A percentile compares a stretch with the other conserved stretches of the same genome.
phyloP scores from a whole-genome alignment of 129 eudicot species.

The Lactuca saligna region DNA sequence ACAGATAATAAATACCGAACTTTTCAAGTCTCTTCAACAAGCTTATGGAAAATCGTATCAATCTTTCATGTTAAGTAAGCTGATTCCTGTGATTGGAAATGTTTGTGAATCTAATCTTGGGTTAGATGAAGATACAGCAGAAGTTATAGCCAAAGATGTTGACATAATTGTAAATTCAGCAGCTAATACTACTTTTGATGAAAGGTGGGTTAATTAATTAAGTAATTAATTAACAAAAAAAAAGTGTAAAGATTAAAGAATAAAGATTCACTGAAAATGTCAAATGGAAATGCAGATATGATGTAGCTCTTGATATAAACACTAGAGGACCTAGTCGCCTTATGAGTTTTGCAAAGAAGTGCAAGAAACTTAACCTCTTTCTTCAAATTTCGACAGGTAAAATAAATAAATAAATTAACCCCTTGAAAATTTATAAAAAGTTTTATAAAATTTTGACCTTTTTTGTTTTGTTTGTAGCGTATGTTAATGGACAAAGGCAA shows the following conservation, averaged over 20 bases:
- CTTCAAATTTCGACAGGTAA: conserved; percentile 90
- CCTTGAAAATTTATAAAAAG: not conserved
- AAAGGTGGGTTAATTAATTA: conserved; percentile 67
- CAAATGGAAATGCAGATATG: conserved; percentile 52
- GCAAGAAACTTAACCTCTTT: conserved; percentile 81
- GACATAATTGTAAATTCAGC: conserved; percentile 91
- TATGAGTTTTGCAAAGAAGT: conserved; percentile 74
- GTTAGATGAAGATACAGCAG: conserved; percentile 50
- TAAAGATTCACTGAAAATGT: not conserved
- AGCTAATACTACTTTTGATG: conserved; percentile 94
- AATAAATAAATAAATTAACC: not conserved
- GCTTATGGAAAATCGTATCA: conserved; percentile 78
- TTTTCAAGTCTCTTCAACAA: conserved; percentile 79
- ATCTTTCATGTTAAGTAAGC: conserved; percentile 84
- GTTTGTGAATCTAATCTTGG: conserved; percentile 86
- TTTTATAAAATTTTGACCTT: conserved; percentile 9
- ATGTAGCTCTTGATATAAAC: conserved; percentile 84
- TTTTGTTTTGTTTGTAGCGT: conserved; percentile 55
- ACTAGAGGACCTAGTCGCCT: conserved; percentile 91
- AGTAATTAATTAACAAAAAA: not conserved
- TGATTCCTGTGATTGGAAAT: conserved; percentile 87
- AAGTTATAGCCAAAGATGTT: conserved; percentile 63
- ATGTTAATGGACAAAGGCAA: conserved; percentile 94
- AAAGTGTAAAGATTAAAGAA: not conserved
- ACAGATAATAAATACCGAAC: conserved; percentile 75